Conservation (phyloP, 768 basidiomycete species). For the Hericium coralloides region DNA sequence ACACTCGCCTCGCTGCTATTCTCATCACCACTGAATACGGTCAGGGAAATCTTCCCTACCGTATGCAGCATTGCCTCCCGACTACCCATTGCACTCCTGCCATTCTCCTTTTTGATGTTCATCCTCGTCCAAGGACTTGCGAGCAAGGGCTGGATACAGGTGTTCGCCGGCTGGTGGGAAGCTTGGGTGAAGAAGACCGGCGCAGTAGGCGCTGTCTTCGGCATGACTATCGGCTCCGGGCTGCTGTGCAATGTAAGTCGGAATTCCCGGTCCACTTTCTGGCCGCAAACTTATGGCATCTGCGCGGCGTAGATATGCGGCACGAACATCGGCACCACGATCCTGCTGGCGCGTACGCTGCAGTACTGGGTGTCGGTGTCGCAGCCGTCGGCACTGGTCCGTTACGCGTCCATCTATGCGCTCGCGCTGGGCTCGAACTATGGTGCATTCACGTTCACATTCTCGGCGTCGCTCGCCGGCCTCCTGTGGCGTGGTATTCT, state of each 20-base stretch:
- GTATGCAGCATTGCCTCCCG: constrained; percentile 54
- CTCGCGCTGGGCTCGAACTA: constrained; percentile 85
- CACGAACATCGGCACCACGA: constrained; percentile 88
- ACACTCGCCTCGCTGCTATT: constrained; percentile 4
- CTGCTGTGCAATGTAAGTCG: constrained; percentile 58
- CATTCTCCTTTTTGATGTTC: constrained; percentile 92
- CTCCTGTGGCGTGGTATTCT: constrained; percentile 77
- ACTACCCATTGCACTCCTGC: constrained; percentile 74
- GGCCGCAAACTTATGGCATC: background rate
- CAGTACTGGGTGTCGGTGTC: constrained; percentile 28
- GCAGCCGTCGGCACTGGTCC: constrained; percentile 3
- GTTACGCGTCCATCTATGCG: constrained; percentile 28
- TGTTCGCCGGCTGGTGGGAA: constrained; percentile 66
- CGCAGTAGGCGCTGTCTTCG: constrained; percentile 29
- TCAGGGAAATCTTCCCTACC: constrained; percentile 50
- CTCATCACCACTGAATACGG: constrained; percentile 13
- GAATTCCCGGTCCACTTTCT: background rate
- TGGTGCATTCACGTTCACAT: constrained; percentile 85
- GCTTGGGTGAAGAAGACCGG: constrained; percentile 32
- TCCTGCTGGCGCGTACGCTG: constrained; percentile 77
- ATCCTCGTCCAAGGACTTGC: constrained; percentile 83
- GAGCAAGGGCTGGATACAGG: constrained; percentile 78
- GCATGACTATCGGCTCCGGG: constrained; percentile 62
- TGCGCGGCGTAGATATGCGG: constrained; percentile 41
- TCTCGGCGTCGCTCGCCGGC: constrained; percentile 82